Conservation (phyloP, 257 asterid species). For the Rubia yunnanensis region DNA sequence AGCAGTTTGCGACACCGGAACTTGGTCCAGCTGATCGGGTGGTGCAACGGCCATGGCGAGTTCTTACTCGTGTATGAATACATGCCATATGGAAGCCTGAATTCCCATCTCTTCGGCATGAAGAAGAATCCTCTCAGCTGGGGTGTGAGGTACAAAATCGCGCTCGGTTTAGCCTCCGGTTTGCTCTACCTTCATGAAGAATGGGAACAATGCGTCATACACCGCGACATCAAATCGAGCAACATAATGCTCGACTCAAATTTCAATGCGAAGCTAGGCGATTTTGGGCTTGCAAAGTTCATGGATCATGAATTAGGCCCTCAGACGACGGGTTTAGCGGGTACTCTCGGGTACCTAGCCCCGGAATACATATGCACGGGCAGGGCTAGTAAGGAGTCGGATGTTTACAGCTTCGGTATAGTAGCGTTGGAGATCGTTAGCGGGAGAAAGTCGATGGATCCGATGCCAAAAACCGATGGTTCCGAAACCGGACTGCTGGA, state of each 20-base stretch:
- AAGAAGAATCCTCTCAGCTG: constrained; percentile 20
- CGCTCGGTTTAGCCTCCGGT: constrained; percentile 27
- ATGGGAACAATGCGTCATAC: constrained; percentile 35
- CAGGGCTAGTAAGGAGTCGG: constrained; percentile 29
- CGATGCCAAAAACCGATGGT: not conserved
- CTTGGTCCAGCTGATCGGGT: constrained; percentile 30
- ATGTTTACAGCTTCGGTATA: constrained; percentile 26
- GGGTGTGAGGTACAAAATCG: constrained; percentile 23
- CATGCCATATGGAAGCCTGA: constrained; percentile 31
- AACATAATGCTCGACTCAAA: constrained; percentile 30
- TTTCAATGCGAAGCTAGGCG: constrained; percentile 33
- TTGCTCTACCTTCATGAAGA: constrained; percentile 37
- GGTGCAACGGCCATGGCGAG: constrained; percentile 33
- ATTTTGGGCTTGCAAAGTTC: constrained; percentile 31
- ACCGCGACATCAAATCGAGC: constrained; percentile 31
- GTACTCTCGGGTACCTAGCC: constrained; percentile 33
- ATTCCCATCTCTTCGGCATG: constrained; percentile 25
- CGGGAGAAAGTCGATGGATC: constrained; percentile 20
- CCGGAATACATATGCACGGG: constrained; percentile 30
- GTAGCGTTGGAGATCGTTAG: constrained; percentile 31
- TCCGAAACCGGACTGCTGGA: constrained; percentile 21
- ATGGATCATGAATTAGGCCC: constrained; percentile 31
- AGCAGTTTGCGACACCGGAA: constrained; percentile 31
- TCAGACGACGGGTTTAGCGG: constrained; percentile 23
- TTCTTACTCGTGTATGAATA: constrained; percentile 36